These are phyloP conservation scores for Allium sativum DNA, from an alignment of 106 monocot genomes.

Conservation along the genomic window DNA sequence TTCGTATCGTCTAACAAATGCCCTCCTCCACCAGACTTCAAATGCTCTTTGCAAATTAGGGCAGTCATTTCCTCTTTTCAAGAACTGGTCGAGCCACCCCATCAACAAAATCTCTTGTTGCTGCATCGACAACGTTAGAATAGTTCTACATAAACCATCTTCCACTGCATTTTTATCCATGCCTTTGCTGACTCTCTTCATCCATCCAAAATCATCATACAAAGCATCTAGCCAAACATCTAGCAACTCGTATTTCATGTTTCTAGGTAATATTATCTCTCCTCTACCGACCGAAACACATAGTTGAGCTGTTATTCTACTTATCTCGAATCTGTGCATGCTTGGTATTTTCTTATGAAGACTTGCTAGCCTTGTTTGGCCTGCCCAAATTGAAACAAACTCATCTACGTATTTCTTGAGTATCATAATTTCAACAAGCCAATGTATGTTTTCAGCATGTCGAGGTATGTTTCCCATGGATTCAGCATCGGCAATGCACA, in stretches of 20 bases:
- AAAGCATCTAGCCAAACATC: slow-evolving; percentile 33
- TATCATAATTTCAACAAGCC: slow-evolving; percentile 34
- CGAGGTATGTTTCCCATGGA: slow-evolving; percentile 21
- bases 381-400: slow-evolving; percentile 35
- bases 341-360: slow-evolving; percentile 20
- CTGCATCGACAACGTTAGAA: slow-evolving; percentile 33
- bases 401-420: slow-evolving; percentile 27
- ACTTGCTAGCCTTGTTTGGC: slow-evolving; percentile 24
- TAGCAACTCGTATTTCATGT: slow-evolving; percentile 13
- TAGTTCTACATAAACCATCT: slow-evolving; percentile 27
- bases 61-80: slow-evolving; percentile 37
- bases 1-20: slow-evolving; percentile 20
- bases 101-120: slow-evolving; percentile 29
- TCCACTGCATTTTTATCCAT: slow-evolving; percentile 29
- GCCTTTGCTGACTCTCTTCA: slow-evolving; percentile 23
- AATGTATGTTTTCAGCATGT: slow-evolving; percentile 23
- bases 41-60: slow-evolving; percentile 38
- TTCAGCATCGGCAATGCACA: slow-evolving; percentile 18
- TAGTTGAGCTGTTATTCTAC: slow-evolving; percentile 30
- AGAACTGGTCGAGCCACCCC: slow-evolving; percentile 36
- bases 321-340: slow-evolving; percentile 30
- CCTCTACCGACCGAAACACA: slow-evolving; percentile 30
- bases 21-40: slow-evolving; percentile 41
- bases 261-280: slow-evolving; percentile 22
- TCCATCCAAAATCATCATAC: slow-evolving; percentile 34